These are phyloP conservation scores for Thymus quinquecostatus DNA, from an alignment of 257 asterid genomes.

Conservation along the genomic window DNA sequence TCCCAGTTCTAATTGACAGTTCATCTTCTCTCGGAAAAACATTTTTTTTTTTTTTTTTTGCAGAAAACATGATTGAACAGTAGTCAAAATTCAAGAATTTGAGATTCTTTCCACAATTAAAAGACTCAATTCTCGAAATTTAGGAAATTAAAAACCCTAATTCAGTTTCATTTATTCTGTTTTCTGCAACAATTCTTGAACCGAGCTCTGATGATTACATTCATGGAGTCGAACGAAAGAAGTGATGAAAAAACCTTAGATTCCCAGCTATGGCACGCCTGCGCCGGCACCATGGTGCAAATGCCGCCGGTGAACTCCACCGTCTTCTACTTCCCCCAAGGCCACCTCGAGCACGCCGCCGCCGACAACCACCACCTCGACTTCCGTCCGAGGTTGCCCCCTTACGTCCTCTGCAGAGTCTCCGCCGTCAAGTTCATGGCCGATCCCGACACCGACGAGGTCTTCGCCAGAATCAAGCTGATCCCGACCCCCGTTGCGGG, in stretches of 20 bases:
- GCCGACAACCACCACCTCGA: slow-evolving; percentile 51
- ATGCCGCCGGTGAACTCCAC: slow-evolving; percentile 67
- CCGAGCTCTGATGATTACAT: slow-evolving; percentile 51
- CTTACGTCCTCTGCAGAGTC: slow-evolving; percentile 59
- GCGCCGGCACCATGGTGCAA: slow-evolving; percentile 96
- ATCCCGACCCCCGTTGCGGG: slow-evolving; percentile 52
- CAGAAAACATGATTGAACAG: slow-evolving; percentile 35
- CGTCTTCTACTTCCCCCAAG: slow-evolving; percentile 89
- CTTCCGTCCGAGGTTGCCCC: slow-evolving; percentile 55
- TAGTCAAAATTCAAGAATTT: slow-evolving; percentile 33
- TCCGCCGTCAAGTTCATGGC: slow-evolving; percentile 74
- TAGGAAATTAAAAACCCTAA: not conserved
- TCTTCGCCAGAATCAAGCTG: slow-evolving; percentile 59
- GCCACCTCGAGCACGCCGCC: slow-evolving; percentile 80
- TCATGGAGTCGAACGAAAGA: slow-evolving; percentile 67
- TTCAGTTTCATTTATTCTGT: not conserved
- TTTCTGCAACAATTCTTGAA: not conserved
- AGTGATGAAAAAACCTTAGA: slow-evolving; percentile 61
- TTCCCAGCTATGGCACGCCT: slow-evolving; percentile 95
- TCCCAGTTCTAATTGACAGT: no score
- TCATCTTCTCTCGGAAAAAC: slow-evolving; percentile 7
- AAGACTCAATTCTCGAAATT: no score
- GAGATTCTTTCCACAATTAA: not conserved
- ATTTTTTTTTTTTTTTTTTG: not conserved
- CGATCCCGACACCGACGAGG: slow-evolving; percentile 87